These are phyloP conservation scores for Globisporangium irregulare DNA, from an alignment of 352 stramenopile genomes.

Conservation along the genomic window DNA sequence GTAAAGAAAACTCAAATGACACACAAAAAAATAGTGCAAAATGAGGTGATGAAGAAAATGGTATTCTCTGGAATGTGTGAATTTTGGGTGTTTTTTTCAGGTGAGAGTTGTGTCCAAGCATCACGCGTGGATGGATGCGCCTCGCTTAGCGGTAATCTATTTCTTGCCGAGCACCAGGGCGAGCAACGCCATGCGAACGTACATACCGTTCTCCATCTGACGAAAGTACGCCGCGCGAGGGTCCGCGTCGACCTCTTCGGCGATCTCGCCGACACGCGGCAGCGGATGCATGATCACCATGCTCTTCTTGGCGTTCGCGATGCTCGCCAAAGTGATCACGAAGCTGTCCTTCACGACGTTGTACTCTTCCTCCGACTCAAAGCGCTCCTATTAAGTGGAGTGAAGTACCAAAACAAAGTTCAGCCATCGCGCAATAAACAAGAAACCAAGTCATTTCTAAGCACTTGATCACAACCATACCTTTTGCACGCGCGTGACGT, in stretches of 20 bases:
- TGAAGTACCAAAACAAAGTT: background rate
- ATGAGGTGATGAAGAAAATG: background rate
- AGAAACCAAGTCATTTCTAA: background rate
- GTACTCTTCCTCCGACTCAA: constrained; percentile 93
- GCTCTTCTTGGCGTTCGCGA: constrained; percentile 82
- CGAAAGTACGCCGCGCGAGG: constrained; percentile 96
- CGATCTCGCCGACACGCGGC: constrained; percentile 97
- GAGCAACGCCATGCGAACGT: constrained; percentile 98
- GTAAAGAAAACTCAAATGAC: background rate
- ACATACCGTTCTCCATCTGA: constrained; percentile 99
- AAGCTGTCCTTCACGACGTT: constrained; percentile 93
- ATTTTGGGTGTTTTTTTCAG: background rate
- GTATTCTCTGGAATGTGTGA: background rate
- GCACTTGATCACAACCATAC: constrained; percentile 10
- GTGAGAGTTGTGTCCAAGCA: background rate
- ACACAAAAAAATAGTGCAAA: background rate
- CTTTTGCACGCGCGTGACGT: constrained; percentile 98
- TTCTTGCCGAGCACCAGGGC: constrained; percentile 89
- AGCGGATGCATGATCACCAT: constrained; percentile 99
- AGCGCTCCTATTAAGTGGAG: constrained; percentile 85
- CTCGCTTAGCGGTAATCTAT: constrained; percentile 25
- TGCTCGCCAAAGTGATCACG: constrained; percentile 62
- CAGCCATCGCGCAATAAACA: background rate
- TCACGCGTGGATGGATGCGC: background rate
- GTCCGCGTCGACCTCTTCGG: constrained; percentile 94